Evolutionary conservation across 805 yeast genomes (phyloP).

Genomic region (Kazachstania viticola): DNA sequence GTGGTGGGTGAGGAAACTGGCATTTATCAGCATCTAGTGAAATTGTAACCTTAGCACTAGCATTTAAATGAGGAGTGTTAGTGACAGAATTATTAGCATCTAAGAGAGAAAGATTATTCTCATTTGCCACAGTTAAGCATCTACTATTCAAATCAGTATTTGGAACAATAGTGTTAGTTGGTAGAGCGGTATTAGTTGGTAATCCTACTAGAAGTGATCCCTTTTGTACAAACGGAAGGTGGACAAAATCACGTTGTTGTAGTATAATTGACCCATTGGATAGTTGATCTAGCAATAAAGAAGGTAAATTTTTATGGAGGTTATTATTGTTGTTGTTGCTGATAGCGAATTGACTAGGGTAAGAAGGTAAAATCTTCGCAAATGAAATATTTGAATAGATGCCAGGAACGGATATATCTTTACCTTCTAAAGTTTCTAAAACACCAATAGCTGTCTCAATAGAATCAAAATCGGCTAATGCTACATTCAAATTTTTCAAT

Average conservation of each 20-base stretch:
- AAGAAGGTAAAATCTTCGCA: constrained; percentile 50
- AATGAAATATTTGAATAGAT: constrained; percentile 65
- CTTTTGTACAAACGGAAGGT: constrained; percentile 19
- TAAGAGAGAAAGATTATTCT: too few species aligned
- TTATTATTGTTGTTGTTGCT: background rate
- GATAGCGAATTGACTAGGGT: constrained; percentile 14
- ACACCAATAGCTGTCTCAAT: constrained; percentile 72
- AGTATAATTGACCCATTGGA: constrained; percentile 22
- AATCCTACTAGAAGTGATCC: constrained; percentile 3
- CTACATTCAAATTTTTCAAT: constrained; percentile 37
- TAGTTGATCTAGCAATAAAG: constrained; percentile 23
- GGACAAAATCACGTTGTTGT: constrained; percentile 22
- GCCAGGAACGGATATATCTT: constrained; percentile 66
- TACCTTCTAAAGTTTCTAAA: constrained; percentile 68
- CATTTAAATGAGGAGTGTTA: background rate
- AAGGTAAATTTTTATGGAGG: too few species aligned
- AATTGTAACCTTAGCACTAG: background rate
- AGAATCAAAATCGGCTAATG: constrained; percentile 60
- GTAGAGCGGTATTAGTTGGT: too few species aligned
- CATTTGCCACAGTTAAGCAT: too few species aligned
- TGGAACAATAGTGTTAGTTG: too few species aligned
- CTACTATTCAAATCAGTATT: too few species aligned
- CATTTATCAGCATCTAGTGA: background rate
- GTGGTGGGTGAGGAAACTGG: background rate
- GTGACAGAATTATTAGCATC: too few species aligned